Evolutionary conservation across 371 early-diverging fungal genomes (phyloP), one percentile per base, ranked within the genome.

Genomic region (Nosema bombycis): DNA sequence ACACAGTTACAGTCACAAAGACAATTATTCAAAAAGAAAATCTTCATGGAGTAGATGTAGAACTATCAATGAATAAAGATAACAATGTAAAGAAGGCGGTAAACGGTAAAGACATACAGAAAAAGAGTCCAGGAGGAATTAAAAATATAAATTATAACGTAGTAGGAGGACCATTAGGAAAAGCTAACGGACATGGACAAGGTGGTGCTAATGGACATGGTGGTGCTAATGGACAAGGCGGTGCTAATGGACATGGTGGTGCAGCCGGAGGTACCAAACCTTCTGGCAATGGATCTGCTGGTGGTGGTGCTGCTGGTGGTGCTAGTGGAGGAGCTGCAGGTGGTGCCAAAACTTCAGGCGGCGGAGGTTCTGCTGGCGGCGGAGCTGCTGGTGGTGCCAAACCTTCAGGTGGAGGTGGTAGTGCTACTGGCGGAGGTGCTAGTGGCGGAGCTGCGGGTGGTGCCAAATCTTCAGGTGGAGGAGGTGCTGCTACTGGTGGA

Each of bases 1-100:
- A 26, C 18, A 62, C 63, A 62, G 28, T 62, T 24, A 62, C 63
- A 24, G 63, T 62, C 6, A 18, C 3, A 4, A 30, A 70, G 56
- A 37, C 56, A 3, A 70, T 58, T 14, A 70, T 55, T 55, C 70
- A 55, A 70, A 67, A 67, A 37, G 69, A 67, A 14, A 37, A 67
- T 30, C 10, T 2, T 6, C 12, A 12, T 3, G 26, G 26, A 6
- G 26, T 60, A 6, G 60, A 60, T n/a, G 60, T 60, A 60, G 23
- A 60, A n/a, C n/a, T n/a, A n/a, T n/a, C n/a, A n/a, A n/a, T n/a
- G n/a, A n/a, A n/a, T n/a, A n/a, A n/a, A n/a, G n/a, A n/a, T n/a
- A n/a, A n/a, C n/a, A n/a, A n/a, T n/a, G n/a, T n/a, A n/a, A n/a
- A n/a, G n/a, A n/a, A 60, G 18, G 4, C 4, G 18, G 18, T 46